Conservation (phyloP, 2,329 filamentous ascomycete genomes). For the Colletotrichum graminicola region DNA sequence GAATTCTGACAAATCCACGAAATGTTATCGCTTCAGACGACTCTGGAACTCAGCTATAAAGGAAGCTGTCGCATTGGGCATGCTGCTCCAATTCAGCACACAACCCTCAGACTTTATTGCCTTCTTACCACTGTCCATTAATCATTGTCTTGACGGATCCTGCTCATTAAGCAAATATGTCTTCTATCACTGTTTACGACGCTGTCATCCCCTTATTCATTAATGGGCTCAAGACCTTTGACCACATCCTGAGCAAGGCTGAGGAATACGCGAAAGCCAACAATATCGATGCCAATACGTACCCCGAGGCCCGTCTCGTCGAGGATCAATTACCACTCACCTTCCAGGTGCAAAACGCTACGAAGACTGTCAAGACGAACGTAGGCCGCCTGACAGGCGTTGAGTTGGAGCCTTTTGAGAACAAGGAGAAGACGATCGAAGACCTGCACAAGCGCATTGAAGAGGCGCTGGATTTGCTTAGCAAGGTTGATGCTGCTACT, state of each 20-base stretch:
- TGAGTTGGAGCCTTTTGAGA: constrained; percentile 44
- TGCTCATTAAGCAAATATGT: constrained; percentile 44
- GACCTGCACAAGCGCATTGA: constrained; percentile 48
- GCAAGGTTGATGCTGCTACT: constrained; percentile 45
- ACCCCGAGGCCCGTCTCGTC: constrained; percentile 46
- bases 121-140: too few relatives aligned
- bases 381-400: constrained; percentile 47
- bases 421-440: constrained; percentile 51
- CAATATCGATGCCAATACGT: constrained; percentile 44
- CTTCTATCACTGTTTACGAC: constrained; percentile 49
- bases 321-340: constrained; percentile 53
- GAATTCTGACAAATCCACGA: constrained; percentile 22
- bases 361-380: constrained; percentile 48
- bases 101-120: neutral
- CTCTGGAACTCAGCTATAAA: constrained; percentile 16
- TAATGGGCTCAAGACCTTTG: constrained; percentile 46
- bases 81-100: constrained; percentile 8
- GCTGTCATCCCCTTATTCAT: constrained; percentile 45
- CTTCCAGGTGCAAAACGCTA: constrained; percentile 52
- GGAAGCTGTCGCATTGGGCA: neutral
- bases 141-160: too few relatives aligned
- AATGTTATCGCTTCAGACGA: neutral
- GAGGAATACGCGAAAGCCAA: constrained; percentile 47
- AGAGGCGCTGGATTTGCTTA: constrained; percentile 49
- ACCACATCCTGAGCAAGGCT: constrained; percentile 50